Base-by-base conservation (phyloP, 106 monocot species). In the Hemerocallis citrina region DNA sequence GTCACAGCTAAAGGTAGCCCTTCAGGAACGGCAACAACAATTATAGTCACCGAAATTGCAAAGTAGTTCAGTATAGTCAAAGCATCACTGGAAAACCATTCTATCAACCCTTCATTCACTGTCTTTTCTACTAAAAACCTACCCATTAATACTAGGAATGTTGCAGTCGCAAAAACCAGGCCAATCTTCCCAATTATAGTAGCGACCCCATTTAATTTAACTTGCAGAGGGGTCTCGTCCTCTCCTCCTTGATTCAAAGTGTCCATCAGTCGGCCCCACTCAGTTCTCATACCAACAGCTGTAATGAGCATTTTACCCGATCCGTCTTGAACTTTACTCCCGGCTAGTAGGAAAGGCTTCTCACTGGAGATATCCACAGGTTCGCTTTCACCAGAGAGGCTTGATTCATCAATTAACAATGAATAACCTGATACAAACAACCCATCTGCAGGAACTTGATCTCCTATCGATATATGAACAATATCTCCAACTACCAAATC, bases 1-100 rank as follows among this genome's bases (percentile, higher is more conserved):
- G 86, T 92, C 47, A 92, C 92, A 38, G 92, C 92, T 75, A 92
- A 65, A 34, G 92, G 92, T n/a, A 86, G 57, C 5, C 92, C 92
- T 73, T 92, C 92, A 70, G 92, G 92, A 56, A 92, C 92, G 35
- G 92, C 92, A 63, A 92, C 86, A 54, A 92, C 92, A 64, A 92
- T 82, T 63, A 92, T 92, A 10, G 92, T 92, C 22, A 92, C 83
- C 6, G 92, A 63, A 47, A 78, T 83, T 11, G 92, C 86, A 74
- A 92, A 86, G 54, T 75, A 92, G 59, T 92, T 67, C 32, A 92
- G 62, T 67, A 92, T 70, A 3, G 48, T 51, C 61, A 75, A 38
- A 23, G 80, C 86, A 84, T 92, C 92, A 34, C 40, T 9, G 1
- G 77, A 35, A 50, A 58, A 78, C 92, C 92, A 92, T n/a, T 75